Base-by-base conservation (phyloP, 2,329 filamentous ascomycete genomes). In the Aspergillus glaucus region DNA sequence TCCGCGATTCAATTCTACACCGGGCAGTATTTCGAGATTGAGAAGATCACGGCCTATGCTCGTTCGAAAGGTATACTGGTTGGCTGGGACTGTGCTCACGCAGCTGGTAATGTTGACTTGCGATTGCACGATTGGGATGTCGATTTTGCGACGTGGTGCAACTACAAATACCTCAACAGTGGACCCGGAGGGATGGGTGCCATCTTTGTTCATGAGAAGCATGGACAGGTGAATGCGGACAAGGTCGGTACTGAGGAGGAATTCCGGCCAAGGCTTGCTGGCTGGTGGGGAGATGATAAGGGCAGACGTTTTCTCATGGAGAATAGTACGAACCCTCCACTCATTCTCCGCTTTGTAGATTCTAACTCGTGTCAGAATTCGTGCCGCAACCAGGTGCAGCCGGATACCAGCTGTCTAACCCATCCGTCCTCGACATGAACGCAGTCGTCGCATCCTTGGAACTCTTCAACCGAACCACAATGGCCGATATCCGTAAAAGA, bases 1-100 rank as follows among this genome's bases (percentile, higher is more conserved):
- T 88, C 90, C 0, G 91, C 88, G 8, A 86, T 96, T 39, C 90
- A 96, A 65, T 96, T 90, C 74, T 95, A 94, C 71, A 93, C 86
- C 0, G 90, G 90, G 47, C 91, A 96, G 66, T 81, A 87, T 49
- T 87, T 95, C 58, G 88, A 95, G 66, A 91, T 96, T 3, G 70
- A 81, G 40, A 77, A 72, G 40, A 95, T 95, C 66, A 95, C 91
- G 1, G 77, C 78, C 1, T 79, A 91, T 69, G 90, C 90, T 0
- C 85, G 85, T 55, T 75, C 75, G 0, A 80, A 81, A 55, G 86
- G 84, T 45, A 82, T 95, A 40, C 67, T 82, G 1, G 82, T 93
- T 4, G 88, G 89, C 22, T 95, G 89, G 89, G 90, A 95, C 64
- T 82, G 93, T 22, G 90, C 90, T 0, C 89, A 95, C 66, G 88